Conservation (phyloP, 1,284 basidiomycete species). For the Fomitopsis schrenkii region DNA sequence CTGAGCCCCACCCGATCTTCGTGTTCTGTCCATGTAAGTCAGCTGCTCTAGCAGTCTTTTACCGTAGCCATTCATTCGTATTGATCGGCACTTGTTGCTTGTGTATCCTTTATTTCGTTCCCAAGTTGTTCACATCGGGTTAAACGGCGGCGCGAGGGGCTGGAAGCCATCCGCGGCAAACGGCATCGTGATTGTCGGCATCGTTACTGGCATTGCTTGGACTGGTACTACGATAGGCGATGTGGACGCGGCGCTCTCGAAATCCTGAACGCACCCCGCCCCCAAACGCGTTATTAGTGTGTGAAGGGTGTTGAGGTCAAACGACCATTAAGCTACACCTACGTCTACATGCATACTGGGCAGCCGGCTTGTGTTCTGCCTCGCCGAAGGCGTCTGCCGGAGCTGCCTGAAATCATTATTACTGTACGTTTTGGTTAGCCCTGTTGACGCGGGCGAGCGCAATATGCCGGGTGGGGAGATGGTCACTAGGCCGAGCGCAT, state of each 20-base stretch:
- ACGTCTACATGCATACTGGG: constrained; percentile 79
- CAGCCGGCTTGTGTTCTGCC: constrained; percentile 75
- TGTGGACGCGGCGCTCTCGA: constrained; percentile 24
- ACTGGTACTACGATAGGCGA: constrained; percentile 23
- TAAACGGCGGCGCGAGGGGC: constrained; percentile 25
- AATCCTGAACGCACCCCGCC: constrained; percentile 21
- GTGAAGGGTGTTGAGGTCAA: constrained; percentile 17
- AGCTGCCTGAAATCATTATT: constrained; percentile 77
- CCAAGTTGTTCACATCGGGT: constrained; percentile 15
- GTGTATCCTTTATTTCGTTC: constrained; percentile 2
- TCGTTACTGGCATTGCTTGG: constrained; percentile 19
- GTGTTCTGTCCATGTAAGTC: constrained; percentile 5
- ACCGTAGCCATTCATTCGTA: constrained; percentile 16
- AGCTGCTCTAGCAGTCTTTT: constrained; percentile 2
- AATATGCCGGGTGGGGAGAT: constrained; percentile 69
- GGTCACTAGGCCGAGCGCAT: constrained; percentile 41
- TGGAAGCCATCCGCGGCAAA: constrained; percentile 22
- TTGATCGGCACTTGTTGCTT: constrained; percentile 13
- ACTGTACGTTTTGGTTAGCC: constrained; percentile 74
- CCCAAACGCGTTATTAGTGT: constrained; percentile 8
- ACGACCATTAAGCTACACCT: constrained; percentile 34
- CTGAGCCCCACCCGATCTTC: not conserved
- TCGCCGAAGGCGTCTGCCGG: constrained; percentile 57
- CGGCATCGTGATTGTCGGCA: constrained; percentile 13
- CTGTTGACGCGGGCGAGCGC: constrained; percentile 67